Percentiles rank a stretch among this genome's conserved stretches.
Conservation (phyloP, 192 early-diverging fungal genomes). For the Rhizoclosmatium sp. region DNA sequence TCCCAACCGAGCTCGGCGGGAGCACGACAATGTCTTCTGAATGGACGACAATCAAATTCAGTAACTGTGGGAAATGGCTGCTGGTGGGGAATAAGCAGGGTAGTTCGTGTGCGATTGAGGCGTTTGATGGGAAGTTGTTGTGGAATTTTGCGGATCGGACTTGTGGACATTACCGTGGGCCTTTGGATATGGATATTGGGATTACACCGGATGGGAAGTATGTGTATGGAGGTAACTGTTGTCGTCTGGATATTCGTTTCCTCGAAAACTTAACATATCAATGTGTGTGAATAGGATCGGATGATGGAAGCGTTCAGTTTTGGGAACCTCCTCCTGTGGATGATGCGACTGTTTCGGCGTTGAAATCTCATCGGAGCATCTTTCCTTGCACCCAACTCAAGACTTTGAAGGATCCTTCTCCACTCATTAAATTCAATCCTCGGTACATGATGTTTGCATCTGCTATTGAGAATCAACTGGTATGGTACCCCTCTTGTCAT, state of each 20-base stretch:
- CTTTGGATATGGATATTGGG: conserved; percentile 61
- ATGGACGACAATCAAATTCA: conserved; percentile 75
- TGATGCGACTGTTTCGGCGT: not conserved
- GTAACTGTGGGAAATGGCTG: conserved; percentile 78
- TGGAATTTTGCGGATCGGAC: conserved; percentile 44
- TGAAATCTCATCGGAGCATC: not conserved
- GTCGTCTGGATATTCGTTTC: no score
- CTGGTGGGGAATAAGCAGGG: conserved; percentile 70
- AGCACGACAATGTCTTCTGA: conserved; percentile 28
- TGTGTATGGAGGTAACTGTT: conserved; percentile 66
- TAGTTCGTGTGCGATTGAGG: conserved; percentile 70
- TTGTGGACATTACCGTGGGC: conserved; percentile 23
- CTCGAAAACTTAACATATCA: not conserved
- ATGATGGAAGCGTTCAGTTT: conserved; percentile 69
- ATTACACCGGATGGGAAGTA: conserved; percentile 80
- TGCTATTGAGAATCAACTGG: conserved; percentile 67
- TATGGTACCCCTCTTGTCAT: conserved; percentile 47
- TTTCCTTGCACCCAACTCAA: conserved; percentile 17
- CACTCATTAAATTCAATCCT: conserved; percentile 79
- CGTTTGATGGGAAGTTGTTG: conserved; percentile 62
- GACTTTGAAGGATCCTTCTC: conserved; percentile 58
- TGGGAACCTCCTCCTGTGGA: conserved; percentile 66
- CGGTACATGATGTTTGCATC: conserved; percentile 75
- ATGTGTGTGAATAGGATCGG: conserved; percentile 57
- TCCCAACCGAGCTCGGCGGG: conserved; percentile 10